phyloP scores from a whole-genome alignment of 164 flowering plant species.

The Echeveria elegans region DNA sequence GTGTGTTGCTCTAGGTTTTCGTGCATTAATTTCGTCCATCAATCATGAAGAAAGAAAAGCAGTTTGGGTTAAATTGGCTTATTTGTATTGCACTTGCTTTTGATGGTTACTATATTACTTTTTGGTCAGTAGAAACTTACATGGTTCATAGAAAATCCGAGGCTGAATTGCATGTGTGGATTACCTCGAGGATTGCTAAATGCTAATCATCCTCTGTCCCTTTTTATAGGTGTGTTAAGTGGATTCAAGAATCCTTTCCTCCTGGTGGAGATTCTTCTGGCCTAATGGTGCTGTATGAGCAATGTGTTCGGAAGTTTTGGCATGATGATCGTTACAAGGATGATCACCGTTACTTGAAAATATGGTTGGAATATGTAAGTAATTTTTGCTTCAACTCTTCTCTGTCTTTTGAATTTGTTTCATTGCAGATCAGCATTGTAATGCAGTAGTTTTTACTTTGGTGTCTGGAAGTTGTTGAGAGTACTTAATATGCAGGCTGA shows the following conservation, averaged over 20 bases:
- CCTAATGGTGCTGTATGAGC: slow-evolving; percentile 72
- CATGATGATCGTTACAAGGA: slow-evolving; percentile 64
- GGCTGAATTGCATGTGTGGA: background rate
- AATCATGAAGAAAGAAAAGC: too few relatives aligned
- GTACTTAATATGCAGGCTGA: slow-evolving; percentile 56
- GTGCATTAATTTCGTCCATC: too few relatives aligned
- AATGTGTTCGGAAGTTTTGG: slow-evolving; percentile 92
- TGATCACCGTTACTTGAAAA: slow-evolving; percentile 83
- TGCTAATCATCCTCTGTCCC: background rate
- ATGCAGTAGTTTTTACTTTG: background rate
- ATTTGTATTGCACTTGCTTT: too few relatives aligned
- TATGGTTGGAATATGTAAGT: slow-evolving; percentile 95
- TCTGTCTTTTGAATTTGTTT: background rate
- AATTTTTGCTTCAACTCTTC: background rate
- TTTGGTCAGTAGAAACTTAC: background rate
- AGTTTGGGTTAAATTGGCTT: too few relatives aligned
- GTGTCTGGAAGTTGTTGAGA: background rate
- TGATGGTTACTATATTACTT: too few relatives aligned
- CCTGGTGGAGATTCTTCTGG: slow-evolving; percentile 88
- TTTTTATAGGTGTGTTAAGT: slow-evolving; percentile 74
- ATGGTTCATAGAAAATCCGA: background rate
- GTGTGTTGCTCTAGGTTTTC: too few relatives aligned
- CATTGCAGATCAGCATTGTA: background rate
- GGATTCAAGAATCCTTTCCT: slow-evolving; percentile 94
- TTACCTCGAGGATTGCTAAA: background rate